Conservation (phyloP, 108 stramenopile species). For the Bacterosira constricta region DNA sequence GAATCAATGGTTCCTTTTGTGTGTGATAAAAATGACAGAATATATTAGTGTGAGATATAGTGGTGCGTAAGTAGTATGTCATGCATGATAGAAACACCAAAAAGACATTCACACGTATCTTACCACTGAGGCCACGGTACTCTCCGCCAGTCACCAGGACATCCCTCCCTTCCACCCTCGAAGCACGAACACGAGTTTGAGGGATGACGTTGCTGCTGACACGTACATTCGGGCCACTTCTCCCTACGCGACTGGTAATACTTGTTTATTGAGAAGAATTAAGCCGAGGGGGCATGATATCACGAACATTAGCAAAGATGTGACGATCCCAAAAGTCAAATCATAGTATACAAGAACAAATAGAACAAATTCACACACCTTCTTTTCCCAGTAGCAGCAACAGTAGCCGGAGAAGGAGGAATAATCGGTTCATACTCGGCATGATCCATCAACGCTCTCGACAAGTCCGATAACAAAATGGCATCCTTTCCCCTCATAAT, state of each 20-base stretch:
- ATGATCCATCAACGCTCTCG: constrained; percentile 35
- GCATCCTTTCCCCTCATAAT: constrained; percentile 46
- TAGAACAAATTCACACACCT: constrained; percentile 1
- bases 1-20: constrained; percentile 3
- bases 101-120: not conserved
- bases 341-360: too few species aligned
- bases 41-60: not conserved
- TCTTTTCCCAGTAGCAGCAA: not conserved
- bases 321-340: too few species aligned
- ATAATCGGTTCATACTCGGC: constrained; percentile 52
- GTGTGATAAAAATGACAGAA: not conserved
- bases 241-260: constrained; percentile 20
- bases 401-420: constrained; percentile 9
- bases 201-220: constrained; percentile 33
- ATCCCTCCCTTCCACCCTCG: constrained; percentile 23
- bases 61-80: not conserved
- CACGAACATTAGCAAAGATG: not conserved
- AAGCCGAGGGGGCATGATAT: not conserved
- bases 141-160: constrained; percentile 46
- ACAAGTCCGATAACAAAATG: constrained; percentile 28
- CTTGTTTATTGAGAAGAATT: constrained; percentile 3
- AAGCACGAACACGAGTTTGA: constrained; percentile 40
- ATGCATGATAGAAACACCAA: not conserved
- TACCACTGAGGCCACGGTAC: constrained; percentile 39
- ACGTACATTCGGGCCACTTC: constrained; percentile 33